Evolutionary conservation across 805 yeast genomes (phyloP), one percentile per base, ranked within the genome.

Genomic region (Sugiyamaella valdiviana): DNA sequence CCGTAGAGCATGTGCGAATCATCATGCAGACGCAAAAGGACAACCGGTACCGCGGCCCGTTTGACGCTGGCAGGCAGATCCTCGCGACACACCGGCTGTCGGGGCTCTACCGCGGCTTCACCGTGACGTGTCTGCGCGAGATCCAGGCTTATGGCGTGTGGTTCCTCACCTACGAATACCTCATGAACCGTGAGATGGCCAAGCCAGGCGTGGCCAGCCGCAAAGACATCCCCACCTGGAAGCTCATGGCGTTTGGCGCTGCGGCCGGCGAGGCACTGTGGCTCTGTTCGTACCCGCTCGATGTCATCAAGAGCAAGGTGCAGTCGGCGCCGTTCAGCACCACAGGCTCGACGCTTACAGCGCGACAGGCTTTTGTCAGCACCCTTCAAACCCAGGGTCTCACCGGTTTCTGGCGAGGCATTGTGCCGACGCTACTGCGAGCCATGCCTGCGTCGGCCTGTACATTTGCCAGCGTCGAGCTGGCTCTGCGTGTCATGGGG

Each of bases 111-210:
- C 65, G 87, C 47, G 87, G 87, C 0, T 64, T 69, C 15, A 55
- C 66, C 2, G 73, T 82, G 49, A 82, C 87, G 0, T 56, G 77
- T 1, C 39, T 76, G 10, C 67, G 87, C 50, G 87, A 82, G 57
- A 65, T 75, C n/a, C 87, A 82, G 62, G 85, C 87, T 0, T 82
- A 83, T 58, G 89, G 89, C 5, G 77, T 80, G 14, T 82, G 89
- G 89, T 82, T 82, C 56, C 64, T 80, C 50, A 71, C 85, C 1
- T 82, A 79, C 59, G 89, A 82, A 60, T 69, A 65, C 41, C 64
- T 82, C 48, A 76, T 82, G 58, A 42, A 48, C 19, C 45, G 51
- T n/a, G 54, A 47, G 32, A 50, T 53, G 9, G 53, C 53, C 4
- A 39, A 51, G 32, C 46, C 56, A 22, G 51, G 55, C 2, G 62